Base-by-base conservation (phyloP, 1,139 yeast genomes). In the Hanseniaspora uvarum region DNA sequence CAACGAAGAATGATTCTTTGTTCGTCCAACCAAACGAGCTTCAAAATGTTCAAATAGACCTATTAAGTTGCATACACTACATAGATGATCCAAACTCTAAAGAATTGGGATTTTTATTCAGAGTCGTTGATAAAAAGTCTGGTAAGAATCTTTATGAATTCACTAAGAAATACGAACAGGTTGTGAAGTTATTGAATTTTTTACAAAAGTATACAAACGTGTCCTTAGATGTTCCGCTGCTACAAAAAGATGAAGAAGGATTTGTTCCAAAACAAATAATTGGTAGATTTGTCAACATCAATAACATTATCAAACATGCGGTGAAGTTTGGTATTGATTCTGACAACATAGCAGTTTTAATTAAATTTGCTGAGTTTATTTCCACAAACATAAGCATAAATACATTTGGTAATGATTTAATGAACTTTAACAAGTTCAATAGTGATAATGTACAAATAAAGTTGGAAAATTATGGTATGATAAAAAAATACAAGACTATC, bases 121-220 rank as follows among this genome's bases (percentile, higher is more conserved):
- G 81, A 1, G 76, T 83, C 4, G 70, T 74, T 33, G 92, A 85
- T 62, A 72, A 79, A 31, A 77, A 71, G 10, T 69, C 81, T 1
- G 72, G 70, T 31, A 80, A 80, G 60, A 86, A 81, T 62, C 76
- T 84, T 74, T 86, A 94, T 85, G 74, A 80, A 59, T 75, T 84
- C 53, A 69, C 80, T 30, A 86, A 87, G 62, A 71, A 80, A 3
- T 73, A 77, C 55, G 68, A 74, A 1, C 83, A 82, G 60, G 66
- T 86, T 28, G 59, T 68, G 7, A 72, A 73, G 14, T 73, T 86
- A 55, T 70, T 78, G 39, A 80, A 78, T 60, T 76, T 83, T 19
- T 68, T 85, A 39, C 89, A 95, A 0, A 72, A 74, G n/a, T 62
- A 79, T 54, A 86, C 83, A 1, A 89, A 83, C 19, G 78, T 73